These are phyloP conservation scores for Orbilia oligospora DNA, from an alignment of 2,329 filamentous ascomycete genomes.

Conservation along the genomic window DNA sequence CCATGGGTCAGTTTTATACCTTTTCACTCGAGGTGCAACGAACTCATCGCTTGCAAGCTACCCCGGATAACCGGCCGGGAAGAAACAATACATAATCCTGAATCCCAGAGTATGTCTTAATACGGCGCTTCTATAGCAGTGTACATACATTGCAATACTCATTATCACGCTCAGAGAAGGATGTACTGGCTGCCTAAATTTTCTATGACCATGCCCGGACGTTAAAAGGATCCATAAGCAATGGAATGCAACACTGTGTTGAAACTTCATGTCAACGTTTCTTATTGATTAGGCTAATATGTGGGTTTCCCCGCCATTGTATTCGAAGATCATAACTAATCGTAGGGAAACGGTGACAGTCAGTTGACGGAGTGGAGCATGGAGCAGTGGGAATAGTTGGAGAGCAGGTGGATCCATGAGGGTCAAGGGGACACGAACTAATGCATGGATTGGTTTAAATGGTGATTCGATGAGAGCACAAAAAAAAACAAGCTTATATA, in stretches of 20 bases:
- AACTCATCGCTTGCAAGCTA: neutral
- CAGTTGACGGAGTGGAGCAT: constrained; percentile 21
- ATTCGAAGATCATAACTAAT: neutral
- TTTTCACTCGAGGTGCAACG: neutral
- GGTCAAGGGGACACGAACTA: neutral
- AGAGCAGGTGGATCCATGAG: constrained; percentile 2
- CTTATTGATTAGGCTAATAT: constrained; percentile 43
- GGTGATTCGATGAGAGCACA: neutral
- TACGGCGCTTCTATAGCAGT: neutral
- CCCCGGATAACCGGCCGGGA: constrained; percentile 2
- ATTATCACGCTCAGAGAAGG: neutral
- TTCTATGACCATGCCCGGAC: neutral
- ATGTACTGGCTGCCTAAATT: constrained; percentile 12
- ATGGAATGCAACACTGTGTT: neutral
- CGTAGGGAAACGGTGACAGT: neutral
- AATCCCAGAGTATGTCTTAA: neutral
- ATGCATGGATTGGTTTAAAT: neutral
- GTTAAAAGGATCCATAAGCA: constrained; percentile 9
- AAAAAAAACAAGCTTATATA: constrained; percentile 35
- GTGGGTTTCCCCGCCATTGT: neutral
- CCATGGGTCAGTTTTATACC: constrained; percentile 22
- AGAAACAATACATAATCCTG: constrained; percentile 1
- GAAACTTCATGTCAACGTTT: neutral
- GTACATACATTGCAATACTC: neutral
- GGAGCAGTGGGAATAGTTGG: neutral